A percentile compares a stretch with the other conserved stretches of the same genome.
phyloP scores from a whole-genome alignment of 2,329 filamentous ascomycete species.

The Davidsoniella australis region DNA sequence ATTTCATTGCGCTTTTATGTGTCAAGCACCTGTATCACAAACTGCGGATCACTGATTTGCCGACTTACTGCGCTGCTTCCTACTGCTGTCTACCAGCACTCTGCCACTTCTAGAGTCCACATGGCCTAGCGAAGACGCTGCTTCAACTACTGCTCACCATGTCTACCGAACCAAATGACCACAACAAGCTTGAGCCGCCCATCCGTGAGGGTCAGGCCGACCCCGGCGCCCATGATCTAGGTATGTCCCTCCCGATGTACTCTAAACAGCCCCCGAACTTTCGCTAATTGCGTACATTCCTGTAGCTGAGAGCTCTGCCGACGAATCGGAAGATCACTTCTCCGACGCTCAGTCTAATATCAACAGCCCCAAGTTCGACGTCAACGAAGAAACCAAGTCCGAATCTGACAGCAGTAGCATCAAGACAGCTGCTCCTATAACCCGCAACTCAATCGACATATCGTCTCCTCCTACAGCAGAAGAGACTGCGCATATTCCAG shows the following conservation, averaged over 20 bases:
- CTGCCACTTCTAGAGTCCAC: no score
- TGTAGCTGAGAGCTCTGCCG: conserved; percentile 10
- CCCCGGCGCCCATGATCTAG: conserved; percentile 42
- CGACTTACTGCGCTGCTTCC: background rate
- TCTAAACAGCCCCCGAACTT: conserved; percentile 26
- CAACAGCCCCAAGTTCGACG: conserved; percentile 28
- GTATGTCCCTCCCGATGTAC: conserved; percentile 21
- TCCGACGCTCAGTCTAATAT: conserved; percentile 44
- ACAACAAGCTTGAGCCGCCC: conserved; percentile 3
- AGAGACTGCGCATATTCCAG: conserved; percentile 8
- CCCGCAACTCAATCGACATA: no score
- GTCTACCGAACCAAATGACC: background rate
- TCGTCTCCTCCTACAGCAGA: background rate
- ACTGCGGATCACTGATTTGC: no score
- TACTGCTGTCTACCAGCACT: no score
- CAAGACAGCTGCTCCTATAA: conserved; percentile 28
- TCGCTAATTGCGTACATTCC: background rate
- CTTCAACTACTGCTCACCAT: background rate
- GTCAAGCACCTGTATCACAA: no score
- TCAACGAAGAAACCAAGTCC: conserved; percentile 24
- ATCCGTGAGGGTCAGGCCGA: conserved; percentile 23
- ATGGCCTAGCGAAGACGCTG: no score
- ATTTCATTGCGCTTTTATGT: no score
- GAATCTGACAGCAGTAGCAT: background rate
- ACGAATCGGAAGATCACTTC: conserved; percentile 52